Base-by-base conservation (phyloP, 2,329 filamentous ascomycete genomes). In the Claviceps fusiformis region DNA sequence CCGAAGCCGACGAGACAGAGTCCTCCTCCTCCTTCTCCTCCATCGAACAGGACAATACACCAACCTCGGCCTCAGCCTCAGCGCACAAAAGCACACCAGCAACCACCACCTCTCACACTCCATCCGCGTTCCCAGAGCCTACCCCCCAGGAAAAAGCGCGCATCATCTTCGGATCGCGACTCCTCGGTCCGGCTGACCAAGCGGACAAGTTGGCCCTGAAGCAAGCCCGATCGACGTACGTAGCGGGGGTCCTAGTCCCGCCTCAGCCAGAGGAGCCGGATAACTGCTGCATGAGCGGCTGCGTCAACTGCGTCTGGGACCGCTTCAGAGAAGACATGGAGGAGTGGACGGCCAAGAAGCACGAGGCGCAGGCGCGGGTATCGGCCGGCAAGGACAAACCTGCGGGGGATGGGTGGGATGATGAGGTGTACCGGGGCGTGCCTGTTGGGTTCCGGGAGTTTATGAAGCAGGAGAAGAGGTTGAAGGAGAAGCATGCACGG, bases 241-340 rank as follows among this genome's bases (percentile, higher is more conserved):
- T 96, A 55, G 90, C 87, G 1, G 92, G 91, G 3, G 79, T 97
- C 1, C 71, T 82, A 19, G 86, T 97, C 5, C 93, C 93, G 2
- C 91, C 90, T 0, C 80, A 81, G 50, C 93, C 93, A 1, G 78
- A 82, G 50, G 92, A 98, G 70, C 93, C 93, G 3, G 93, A 97
- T 64, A 96, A 98, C 67, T 98, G 93, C 77, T 98, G 93, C 71
- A 98, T 98, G 93, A 93, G 88, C 65, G 93, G 93, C 3, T 98
- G 93, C 67, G 92, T 95, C 51, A 91, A 97, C 68, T 98, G 93
- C 69, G 93, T 97, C 3, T 97, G 91, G 91, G 91, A 96, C 63
- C 76, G 82, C 54, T 97, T 85, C 70, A 80, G 91, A 9, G 92
- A 98, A 61, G 93, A 97, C 53, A 78, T 97, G 71, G 91, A 97